phyloP scores from a whole-genome alignment of 164 flowering plant species.

The Euptelea pleiosperma region DNA sequence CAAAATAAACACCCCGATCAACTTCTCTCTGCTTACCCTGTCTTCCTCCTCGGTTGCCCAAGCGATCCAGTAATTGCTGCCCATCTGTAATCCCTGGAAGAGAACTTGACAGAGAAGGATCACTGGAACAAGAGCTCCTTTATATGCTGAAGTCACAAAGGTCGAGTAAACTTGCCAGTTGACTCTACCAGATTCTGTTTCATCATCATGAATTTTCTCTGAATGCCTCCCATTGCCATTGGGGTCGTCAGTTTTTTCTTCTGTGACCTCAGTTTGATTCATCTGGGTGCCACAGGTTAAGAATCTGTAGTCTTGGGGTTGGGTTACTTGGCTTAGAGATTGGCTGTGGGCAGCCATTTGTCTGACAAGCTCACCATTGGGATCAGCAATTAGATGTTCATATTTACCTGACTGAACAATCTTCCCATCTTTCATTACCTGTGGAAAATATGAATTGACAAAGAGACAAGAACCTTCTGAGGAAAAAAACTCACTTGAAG shows the following conservation, averaged over 20 bases:
- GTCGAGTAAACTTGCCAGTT: conserved; percentile 66
- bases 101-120: conserved; percentile 67
- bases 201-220: conserved; percentile 42
- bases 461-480: background rate
- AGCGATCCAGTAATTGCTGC: conserved; percentile 91
- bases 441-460: background rate
- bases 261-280: conserved; percentile 35
- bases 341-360: conserved; percentile 60
- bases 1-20: conserved; percentile 52
- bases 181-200: conserved; percentile 61
- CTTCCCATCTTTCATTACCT: conserved; percentile 82
- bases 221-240: conserved; percentile 7
- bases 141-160: conserved; percentile 62
- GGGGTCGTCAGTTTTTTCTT: conserved; percentile 30
- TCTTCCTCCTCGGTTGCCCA: conserved; percentile 64
- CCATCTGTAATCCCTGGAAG: conserved; percentile 76
- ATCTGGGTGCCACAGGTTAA: conserved; percentile 9
- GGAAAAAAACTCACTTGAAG: too few relatives aligned
- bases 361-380: conserved; percentile 50
- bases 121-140: conserved; percentile 81
- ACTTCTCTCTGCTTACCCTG: conserved; percentile 34
- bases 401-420: conserved; percentile 71
- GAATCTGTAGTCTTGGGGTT: conserved; percentile 20
- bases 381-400: conserved; percentile 48
- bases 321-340: conserved; percentile 50